Evolutionary conservation across 2,329 filamentous ascomycete species (phyloP).

Genomic region (Geosmithia flava): DNA sequence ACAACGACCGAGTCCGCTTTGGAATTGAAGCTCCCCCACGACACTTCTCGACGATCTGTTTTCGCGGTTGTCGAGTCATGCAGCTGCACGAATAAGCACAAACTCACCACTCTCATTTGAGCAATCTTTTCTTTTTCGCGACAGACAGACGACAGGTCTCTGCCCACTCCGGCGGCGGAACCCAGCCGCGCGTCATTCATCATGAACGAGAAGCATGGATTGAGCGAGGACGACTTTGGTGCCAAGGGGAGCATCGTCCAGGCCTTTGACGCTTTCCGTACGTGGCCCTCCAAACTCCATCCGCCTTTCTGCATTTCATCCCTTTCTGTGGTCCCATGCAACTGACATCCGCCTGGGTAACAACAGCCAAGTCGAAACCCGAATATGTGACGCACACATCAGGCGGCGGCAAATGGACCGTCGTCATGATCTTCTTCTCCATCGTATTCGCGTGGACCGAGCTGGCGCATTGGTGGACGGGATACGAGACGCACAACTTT

Average conservation of each 20-base stretch:
- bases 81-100: neutral
- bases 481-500: conserved; percentile 78
- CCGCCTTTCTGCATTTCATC: neutral
- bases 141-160: neutral
- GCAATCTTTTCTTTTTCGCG: neutral
- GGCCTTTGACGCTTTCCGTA: conserved; percentile 96
- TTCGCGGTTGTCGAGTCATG: neutral
- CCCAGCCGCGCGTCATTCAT: conserved; percentile 1
- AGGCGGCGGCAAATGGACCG: conserved; percentile 87
- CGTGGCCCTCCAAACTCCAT: conserved; percentile 16
- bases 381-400: conserved; percentile 79
- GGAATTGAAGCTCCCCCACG: neutral
- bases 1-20: neutral
- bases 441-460: conserved; percentile 67
- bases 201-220: conserved; percentile 59
- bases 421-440: conserved; percentile 66
- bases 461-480: conserved; percentile 69
- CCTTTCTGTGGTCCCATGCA: conserved; percentile 3
- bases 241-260: conserved; percentile 60
- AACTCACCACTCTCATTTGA: neutral
- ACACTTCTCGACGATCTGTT: neutral
- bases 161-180: neutral
- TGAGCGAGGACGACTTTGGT: conserved; percentile 72
- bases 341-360: conserved; percentile 3
- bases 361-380: conserved; percentile 81